Evolutionary conservation across 2,329 filamentous ascomycete genomes (phyloP), one percentile per base, ranked within the genome.

Genomic region (Aspergillaceae sp.): DNA sequence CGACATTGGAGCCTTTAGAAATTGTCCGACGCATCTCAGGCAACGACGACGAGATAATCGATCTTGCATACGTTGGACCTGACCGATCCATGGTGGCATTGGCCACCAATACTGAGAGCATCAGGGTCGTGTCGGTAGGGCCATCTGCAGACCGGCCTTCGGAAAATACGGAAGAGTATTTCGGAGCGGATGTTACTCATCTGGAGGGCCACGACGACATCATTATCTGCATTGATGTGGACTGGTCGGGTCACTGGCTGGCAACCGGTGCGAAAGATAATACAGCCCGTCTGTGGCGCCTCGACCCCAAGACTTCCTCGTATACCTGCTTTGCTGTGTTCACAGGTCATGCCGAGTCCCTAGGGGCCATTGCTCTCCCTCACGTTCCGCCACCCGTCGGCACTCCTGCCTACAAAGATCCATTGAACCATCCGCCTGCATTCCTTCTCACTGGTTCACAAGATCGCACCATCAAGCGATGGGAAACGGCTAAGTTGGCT

Each of bases 261-360:
- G 91, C 86, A 8, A 97, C 92, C 1, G 92, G 91, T 44, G 87
- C 92, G 26, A 98, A 98, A 69, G 92, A 98, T 65, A 98, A 97
- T 60, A 92, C 86, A 2, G 92, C 91, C 11, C 83, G 86, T 53
- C 70, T 98, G 33, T 98, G 92, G 92, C 78, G 85, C 44, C 73
- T 98, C 28, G 91, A 97, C 61, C 79, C 84, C 0, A 76, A 75
- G 19, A 84, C 81, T 49, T 77, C 82, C 47, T 86, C 85, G 0
- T 96, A 84, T 61, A 78, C 74, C n/a, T 94, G 87, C 64, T 84
- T 86, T 66, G 83, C 86, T 7, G 81, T 81, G 2, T 89, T 97
- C 53, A 87, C 87, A 0, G 92, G 94, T 7, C 92, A 98, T 60
- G 88, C 92, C 3, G 91, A 97, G 69, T 96, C 91, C 2, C 72